phyloP scores from a whole-genome alignment of 768 basidiomycete genomes.

The Boletus subcaerulescens region DNA sequence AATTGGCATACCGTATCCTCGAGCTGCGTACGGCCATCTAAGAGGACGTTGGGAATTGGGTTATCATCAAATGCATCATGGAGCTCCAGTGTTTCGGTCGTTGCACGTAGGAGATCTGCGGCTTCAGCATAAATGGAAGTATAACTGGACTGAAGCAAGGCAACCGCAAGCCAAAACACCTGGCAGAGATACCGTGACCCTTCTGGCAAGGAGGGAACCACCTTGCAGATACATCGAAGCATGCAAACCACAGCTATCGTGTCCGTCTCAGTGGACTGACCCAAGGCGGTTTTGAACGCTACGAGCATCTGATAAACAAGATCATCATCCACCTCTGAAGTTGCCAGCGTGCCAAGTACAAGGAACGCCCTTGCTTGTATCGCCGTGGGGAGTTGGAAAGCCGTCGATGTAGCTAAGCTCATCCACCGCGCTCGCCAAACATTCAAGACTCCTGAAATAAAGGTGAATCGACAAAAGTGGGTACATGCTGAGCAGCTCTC shows the following conservation, averaged over 20 bases:
- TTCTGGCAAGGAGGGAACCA: conserved; percentile 66
- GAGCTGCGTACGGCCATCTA: conserved; percentile 62
- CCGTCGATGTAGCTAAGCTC: conserved; percentile 81
- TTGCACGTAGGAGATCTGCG: conserved; percentile 59
- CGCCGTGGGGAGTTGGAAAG: conserved; percentile 85
- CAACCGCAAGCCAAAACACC: conserved; percentile 87
- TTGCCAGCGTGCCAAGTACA: conserved; percentile 77
- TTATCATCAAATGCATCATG: conserved; percentile 55
- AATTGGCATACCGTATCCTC: conserved; percentile 69
- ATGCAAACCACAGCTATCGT: conserved; percentile 78
- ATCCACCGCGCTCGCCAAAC: conserved; percentile 94
- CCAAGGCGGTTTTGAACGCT: conserved; percentile 72
- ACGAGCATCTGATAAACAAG: conserved; percentile 91
- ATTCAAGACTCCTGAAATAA: conserved; percentile 63
- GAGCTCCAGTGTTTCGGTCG: conserved; percentile 60
- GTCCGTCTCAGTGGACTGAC: conserved; percentile 65
- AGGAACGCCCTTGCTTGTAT: conserved; percentile 89
- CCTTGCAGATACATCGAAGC: conserved; percentile 79
- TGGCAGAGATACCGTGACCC: conserved; percentile 70
- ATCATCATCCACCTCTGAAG: conserved; percentile 87
- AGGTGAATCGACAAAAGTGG: conserved; percentile 4
- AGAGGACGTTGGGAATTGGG: conserved; percentile 53
- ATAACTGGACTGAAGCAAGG: conserved; percentile 76
- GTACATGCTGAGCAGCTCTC: conserved; percentile 15
- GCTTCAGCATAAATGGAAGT: conserved; percentile 69